Conservation (phyloP, 495 filamentous ascomycete genomes). For the Sordaria brevicollis region DNA sequence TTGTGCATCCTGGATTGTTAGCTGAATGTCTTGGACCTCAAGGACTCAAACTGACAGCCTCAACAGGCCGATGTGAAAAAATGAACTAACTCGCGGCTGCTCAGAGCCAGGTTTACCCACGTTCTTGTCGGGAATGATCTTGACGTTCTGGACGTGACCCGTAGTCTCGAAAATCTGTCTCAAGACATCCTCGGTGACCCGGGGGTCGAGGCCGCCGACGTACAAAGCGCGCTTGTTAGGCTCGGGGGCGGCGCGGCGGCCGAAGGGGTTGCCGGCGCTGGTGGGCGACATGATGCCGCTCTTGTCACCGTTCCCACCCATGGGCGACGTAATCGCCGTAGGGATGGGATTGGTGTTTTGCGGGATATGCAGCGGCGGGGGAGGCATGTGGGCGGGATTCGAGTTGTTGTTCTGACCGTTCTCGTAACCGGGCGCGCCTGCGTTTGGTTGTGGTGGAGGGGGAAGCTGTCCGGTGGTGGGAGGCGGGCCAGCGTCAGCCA, state of each 20-base stretch:
- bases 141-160: slow-evolving; percentile 95
- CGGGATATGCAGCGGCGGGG: slow-evolving; percentile 85
- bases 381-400: slow-evolving; percentile 80
- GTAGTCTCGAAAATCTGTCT: slow-evolving; percentile 99
- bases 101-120: slow-evolving; percentile 40
- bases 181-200: slow-evolving; percentile 92
- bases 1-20: background rate
- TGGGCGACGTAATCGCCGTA: slow-evolving; percentile 81
- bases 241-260: slow-evolving; percentile 89
- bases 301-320: slow-evolving; percentile 53
- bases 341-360: slow-evolving; percentile 96
- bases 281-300: slow-evolving; percentile 70
- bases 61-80: background rate
- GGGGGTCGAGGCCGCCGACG: slow-evolving; percentile 87
- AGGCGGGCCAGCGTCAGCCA: slow-evolving; percentile 57
- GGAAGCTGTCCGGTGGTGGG: slow-evolving; percentile 49
- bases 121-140: slow-evolving; percentile 99
- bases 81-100: background rate
- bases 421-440: slow-evolving; percentile 61
- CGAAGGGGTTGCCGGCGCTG: slow-evolving; percentile 60
- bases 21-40: background rate
- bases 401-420: slow-evolving; percentile 57
- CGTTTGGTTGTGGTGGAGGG: slow-evolving; percentile 53
- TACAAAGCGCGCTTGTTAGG: slow-evolving; percentile 98
- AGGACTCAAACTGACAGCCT: background rate